Base-by-base conservation (phyloP, 2,329 filamentous ascomycete species). In the Fusarium sp. region DNA sequence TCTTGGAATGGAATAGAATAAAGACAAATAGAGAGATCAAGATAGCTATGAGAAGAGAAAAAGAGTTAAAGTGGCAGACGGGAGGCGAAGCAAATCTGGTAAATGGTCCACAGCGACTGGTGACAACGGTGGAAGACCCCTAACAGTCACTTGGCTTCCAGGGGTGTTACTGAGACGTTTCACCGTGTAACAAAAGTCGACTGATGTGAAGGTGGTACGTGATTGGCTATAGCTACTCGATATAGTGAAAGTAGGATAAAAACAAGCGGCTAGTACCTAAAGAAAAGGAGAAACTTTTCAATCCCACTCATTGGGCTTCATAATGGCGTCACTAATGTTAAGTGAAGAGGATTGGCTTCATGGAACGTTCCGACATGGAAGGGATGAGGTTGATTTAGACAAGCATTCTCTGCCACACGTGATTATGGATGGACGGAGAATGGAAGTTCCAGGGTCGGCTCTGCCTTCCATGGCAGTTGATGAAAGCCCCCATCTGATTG, bases 141-240 rank as follows among this genome's bases (percentile, higher is more conserved):
- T 68, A 67, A 57, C 42, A 41, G 54, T 53, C 59, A 62, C 65
- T 70, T 64, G 70, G 57, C 70, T 72, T 45, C 57, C 50, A 71
- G 65, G 74, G 73, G 69, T 54, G 54, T 67, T 52, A 57, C 62
- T 74, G 74, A 78, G 75, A 76, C 73, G 85, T 86, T 87, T 87
- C 85, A 86, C 81, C 62, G 72, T 86, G 85, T 75, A 69, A 71
- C 77, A 80, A 77, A 74, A 74, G 61, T 77, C 73, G 76, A 77
- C 62, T 70, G 75, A 77, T 77, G 62, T 42, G 36, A 61, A 50
- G 49, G 59, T 29, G 57, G 49, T 14, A 42, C 33, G 36, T 70
- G 69, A 77, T 76, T 77, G 74, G 76, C 29, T 62, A 44, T 42
- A 27, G 42, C 17, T 25, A 17, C 27, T 17, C 14, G 36, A 15